Conservation (phyloP, 176 grass and related monocot genomes). For the Thinopyrum elongatum region DNA sequence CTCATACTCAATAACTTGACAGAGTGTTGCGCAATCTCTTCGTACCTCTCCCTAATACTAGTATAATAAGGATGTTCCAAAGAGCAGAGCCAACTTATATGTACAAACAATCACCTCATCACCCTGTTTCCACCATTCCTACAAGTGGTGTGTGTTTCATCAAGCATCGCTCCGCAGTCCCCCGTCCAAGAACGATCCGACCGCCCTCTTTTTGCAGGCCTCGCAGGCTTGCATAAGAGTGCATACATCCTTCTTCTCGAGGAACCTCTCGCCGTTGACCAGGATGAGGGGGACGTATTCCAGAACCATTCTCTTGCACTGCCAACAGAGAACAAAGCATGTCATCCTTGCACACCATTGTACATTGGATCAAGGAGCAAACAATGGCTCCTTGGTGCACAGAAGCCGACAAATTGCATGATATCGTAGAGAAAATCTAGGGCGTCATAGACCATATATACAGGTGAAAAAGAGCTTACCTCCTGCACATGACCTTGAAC, state of each 20-base stretch:
- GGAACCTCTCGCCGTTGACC: conserved; percentile 75
- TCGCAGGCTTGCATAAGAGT: conserved; percentile 52
- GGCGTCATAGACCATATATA: not conserved
- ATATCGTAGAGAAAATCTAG: not conserved
- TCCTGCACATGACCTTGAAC: conserved; percentile 67
- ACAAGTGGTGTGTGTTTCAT: not conserved
- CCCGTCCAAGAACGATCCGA: not conserved
- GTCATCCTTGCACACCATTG: not conserved
- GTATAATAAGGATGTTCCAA: not conserved
- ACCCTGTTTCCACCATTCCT: not conserved
- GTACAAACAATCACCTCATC: not conserved
- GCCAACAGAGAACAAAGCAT: not conserved
- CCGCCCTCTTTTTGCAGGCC: not conserved
- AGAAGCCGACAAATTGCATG: not conserved
- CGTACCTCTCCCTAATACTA: not conserved
- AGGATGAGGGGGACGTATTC: conserved; percentile 77
- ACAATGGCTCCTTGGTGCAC: not conserved
- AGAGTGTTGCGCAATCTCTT: not conserved
- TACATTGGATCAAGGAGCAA: not conserved
- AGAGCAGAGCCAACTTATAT: not conserved
- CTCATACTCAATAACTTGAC: not conserved
- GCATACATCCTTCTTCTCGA: conserved; percentile 82
- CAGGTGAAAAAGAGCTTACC: conserved; percentile 34
- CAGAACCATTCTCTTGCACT: conserved; percentile 96
- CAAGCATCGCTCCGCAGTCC: conserved; percentile 42